These are phyloP conservation scores for Samsoniella hepiali DNA, from an alignment of 2,329 filamentous ascomycete species.

Conservation along the genomic window DNA sequence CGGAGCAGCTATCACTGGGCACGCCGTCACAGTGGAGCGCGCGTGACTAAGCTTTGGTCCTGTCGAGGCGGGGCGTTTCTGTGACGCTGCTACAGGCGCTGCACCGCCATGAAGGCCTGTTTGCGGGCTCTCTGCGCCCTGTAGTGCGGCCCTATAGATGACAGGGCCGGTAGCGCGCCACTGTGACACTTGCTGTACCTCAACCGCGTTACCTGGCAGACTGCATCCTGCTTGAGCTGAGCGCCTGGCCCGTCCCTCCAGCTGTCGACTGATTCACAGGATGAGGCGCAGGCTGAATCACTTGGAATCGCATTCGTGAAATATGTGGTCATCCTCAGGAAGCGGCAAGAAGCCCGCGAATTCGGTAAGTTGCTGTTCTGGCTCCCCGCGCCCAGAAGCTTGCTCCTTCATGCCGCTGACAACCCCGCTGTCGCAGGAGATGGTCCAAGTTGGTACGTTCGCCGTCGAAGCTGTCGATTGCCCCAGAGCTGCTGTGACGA, in stretches of 20 bases:
- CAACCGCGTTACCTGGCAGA: constrained; percentile 17
- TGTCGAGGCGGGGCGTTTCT: neutral
- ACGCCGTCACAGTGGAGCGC: neutral
- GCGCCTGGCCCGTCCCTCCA: constrained; percentile 21
- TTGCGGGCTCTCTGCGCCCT: neutral
- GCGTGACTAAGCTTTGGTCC: constrained; percentile 14
- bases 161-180: constrained; percentile 7
- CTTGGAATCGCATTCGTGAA: constrained; percentile 29
- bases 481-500: neutral
- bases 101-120: neutral
- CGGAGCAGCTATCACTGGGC: neutral
- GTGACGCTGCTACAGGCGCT: neutral
- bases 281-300: constrained; percentile 30
- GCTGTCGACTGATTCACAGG: constrained; percentile 25
- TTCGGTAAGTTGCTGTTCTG: constrained; percentile 54
- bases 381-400: constrained; percentile 20
- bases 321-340: constrained; percentile 63
- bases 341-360: constrained; percentile 67
- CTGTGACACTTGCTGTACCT: constrained; percentile 9
- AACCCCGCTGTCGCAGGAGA: constrained; percentile 68
- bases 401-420: constrained; percentile 31
- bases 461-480: neutral
- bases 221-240: constrained; percentile 19
- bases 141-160: neutral
- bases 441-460: constrained; percentile 95